Conservation (phyloP, 352 stramenopile genomes). For the Phytophthora sansomeana region DNA sequence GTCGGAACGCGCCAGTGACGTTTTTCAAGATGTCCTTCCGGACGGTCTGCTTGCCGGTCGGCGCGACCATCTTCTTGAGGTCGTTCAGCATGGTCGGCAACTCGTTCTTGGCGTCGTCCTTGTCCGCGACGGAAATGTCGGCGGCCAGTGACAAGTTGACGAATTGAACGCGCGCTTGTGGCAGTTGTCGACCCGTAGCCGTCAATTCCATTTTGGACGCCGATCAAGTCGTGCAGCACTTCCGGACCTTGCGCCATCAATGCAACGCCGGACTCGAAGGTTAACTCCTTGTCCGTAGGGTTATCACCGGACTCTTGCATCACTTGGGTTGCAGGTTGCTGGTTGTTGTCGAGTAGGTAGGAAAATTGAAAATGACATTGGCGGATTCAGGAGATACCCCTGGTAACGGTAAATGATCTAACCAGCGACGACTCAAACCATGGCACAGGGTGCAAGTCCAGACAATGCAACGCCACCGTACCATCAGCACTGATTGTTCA, state of each 20-base stretch:
- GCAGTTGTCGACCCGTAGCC: conserved; percentile 31
- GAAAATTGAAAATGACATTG: conserved; percentile 24
- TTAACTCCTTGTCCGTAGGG: conserved; percentile 13
- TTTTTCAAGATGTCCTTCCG: conserved; percentile 42
- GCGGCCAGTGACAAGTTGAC: conserved; percentile 21
- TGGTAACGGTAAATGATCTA: background rate
- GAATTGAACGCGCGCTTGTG: conserved; percentile 44
- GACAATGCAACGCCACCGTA: conserved; percentile 11
- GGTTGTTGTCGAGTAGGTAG: background rate
- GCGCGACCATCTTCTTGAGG: conserved; percentile 27
- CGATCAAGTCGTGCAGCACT: conserved; percentile 37
- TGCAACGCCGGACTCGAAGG: conserved; percentile 20
- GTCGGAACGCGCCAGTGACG: conserved; percentile 21
- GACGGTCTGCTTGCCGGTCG: conserved; percentile 28
- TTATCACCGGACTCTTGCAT: conserved; percentile 12
- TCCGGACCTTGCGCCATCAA: conserved; percentile 35
- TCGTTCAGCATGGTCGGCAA: conserved; percentile 47
- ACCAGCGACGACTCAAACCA: no score
- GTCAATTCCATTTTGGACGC: conserved; percentile 28
- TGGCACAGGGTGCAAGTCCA: background rate
- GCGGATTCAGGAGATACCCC: background rate
- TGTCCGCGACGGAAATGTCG: conserved; percentile 31
- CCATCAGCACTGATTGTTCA: conserved; percentile 32
- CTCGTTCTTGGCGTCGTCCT: conserved; percentile 28
- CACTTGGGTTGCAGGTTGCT: background rate